These are phyloP conservation scores for Monosporascus ibericus DNA, from an alignment of 2,329 filamentous ascomycete species.

Conservation along the genomic window DNA sequence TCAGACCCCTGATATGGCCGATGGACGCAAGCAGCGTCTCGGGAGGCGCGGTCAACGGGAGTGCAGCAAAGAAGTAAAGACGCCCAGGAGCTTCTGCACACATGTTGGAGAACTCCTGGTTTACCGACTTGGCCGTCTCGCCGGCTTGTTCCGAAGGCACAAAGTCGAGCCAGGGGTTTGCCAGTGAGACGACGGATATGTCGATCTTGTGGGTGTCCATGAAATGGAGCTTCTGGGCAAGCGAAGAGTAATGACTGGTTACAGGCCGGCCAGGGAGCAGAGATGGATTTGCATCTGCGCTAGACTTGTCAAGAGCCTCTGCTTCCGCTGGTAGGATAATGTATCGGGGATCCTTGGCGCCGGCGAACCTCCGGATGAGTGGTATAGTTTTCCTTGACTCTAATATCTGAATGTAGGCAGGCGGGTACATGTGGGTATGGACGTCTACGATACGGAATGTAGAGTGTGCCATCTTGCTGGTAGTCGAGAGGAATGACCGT, in stretches of 20 bases:
- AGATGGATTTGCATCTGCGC: slow-evolving; percentile 41
- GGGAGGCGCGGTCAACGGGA: slow-evolving; percentile 66
- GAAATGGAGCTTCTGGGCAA: slow-evolving; percentile 74
- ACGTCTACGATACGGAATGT: slow-evolving; percentile 52
- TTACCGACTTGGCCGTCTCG: slow-evolving; percentile 60
- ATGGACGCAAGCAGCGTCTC: slow-evolving; percentile 61
- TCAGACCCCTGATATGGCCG: slow-evolving; percentile 51
- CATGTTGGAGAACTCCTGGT: slow-evolving; percentile 69
- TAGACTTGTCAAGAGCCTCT: slow-evolving; percentile 40
- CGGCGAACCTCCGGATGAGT: slow-evolving; percentile 62
- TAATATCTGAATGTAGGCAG: slow-evolving; percentile 56
- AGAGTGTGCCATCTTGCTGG: slow-evolving; percentile 27
- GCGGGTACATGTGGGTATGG: slow-evolving; percentile 66
- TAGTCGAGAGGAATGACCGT: background rate
- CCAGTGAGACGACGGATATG: slow-evolving; percentile 79
- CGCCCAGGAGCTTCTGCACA: slow-evolving; percentile 61
- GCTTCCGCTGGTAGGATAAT: slow-evolving; percentile 54
- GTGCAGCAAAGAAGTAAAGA: slow-evolving; percentile 75
- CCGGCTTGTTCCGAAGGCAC: slow-evolving; percentile 56
- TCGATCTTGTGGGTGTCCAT: slow-evolving; percentile 82
- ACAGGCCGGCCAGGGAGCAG: slow-evolving; percentile 72
- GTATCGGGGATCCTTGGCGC: slow-evolving; percentile 52
- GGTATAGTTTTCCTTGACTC: slow-evolving; percentile 58
- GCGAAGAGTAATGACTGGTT: slow-evolving; percentile 75
- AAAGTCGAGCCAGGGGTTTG: slow-evolving; percentile 94